Evolutionary conservation across 768 basidiomycete species (phyloP).

Genomic region (Suillus spraguei): DNA sequence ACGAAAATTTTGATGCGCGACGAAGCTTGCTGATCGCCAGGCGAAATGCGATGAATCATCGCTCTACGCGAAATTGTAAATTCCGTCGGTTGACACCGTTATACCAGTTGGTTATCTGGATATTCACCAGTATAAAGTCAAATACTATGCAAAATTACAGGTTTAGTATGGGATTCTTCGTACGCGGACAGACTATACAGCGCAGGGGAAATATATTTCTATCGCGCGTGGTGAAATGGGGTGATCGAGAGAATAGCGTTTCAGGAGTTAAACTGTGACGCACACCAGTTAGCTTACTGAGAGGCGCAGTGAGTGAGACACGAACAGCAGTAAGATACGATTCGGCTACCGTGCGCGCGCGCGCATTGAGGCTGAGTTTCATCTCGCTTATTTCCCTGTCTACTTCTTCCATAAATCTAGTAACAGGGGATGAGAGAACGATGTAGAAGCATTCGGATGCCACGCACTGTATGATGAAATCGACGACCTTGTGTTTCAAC

Average conservation of each 20-base stretch:
- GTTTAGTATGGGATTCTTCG: not conserved
- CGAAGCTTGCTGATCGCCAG: not conserved
- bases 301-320: constrained; percentile 1
- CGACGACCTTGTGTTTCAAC: constrained; percentile 99
- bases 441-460: constrained; percentile 15
- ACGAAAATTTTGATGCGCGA: not conserved
- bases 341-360: constrained; percentile 96
- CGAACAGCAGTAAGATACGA: constrained; percentile 91
- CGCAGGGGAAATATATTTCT: not conserved
- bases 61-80: not conserved
- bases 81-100: not conserved
- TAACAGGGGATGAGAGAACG: constrained; percentile 7
- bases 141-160: constrained; percentile 5
- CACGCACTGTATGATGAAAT: constrained; percentile 96
- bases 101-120: not conserved
- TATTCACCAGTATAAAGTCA: not conserved
- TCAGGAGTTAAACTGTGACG: constrained; percentile 30
- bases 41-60: not conserved
- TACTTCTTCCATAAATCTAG: constrained; percentile 97
- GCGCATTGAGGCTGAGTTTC: constrained; percentile 95
- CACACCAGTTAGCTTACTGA: not conserved
- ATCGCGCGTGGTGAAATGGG: not conserved
- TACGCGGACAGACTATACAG: not conserved
- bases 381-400: constrained; percentile 99
- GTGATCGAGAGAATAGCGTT: not conserved